phyloP scores from a whole-genome alignment of 768 basidiomycete species.

The Pulveroboletus ravenelii region DNA sequence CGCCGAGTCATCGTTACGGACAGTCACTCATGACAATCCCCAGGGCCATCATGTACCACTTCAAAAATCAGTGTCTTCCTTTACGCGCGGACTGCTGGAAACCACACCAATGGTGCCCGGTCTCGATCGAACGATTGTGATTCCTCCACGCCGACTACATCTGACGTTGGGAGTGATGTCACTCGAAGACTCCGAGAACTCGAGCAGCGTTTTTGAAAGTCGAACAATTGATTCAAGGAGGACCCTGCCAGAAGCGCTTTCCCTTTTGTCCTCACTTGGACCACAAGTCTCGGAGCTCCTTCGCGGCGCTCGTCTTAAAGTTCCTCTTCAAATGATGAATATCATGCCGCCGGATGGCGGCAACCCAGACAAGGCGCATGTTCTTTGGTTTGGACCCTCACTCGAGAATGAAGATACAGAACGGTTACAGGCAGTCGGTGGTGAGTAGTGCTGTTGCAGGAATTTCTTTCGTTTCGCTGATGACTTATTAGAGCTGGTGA shows the following conservation, averaged over 20 bases:
- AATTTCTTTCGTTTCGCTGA: conserved; percentile 3
- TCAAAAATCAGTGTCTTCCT: conserved; percentile 33
- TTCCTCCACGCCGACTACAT: conserved; percentile 57
- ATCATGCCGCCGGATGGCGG: conserved; percentile 42
- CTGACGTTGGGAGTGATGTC: conserved; percentile 74
- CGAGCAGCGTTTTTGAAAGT: neutral
- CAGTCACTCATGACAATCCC: neutral
- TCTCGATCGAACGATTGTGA: conserved; percentile 55
- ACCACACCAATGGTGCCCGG: conserved; percentile 37
- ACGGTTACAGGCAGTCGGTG: conserved; percentile 31
- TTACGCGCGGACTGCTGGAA: conserved; percentile 28
- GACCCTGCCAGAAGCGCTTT: conserved; percentile 40
- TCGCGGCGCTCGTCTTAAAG: conserved; percentile 25
- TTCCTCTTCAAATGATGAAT: conserved; percentile 46
- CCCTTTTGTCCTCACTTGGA: conserved; percentile 36
- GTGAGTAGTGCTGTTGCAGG: conserved; percentile 23
- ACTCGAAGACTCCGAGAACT: conserved; percentile 33
- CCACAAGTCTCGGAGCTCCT: conserved; percentile 43
- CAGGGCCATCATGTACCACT: conserved; percentile 41
- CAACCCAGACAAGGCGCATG: conserved; percentile 41
- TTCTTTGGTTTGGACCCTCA: conserved; percentile 53
- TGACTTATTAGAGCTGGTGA: conserved; percentile 36
- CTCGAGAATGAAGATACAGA: conserved; percentile 28
- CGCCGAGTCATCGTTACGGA: conserved; percentile 10
- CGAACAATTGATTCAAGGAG: conserved; percentile 1